Evolutionary conservation across 2,329 filamentous ascomycete genomes (phyloP).

Genomic region (Aspergillus latus): DNA sequence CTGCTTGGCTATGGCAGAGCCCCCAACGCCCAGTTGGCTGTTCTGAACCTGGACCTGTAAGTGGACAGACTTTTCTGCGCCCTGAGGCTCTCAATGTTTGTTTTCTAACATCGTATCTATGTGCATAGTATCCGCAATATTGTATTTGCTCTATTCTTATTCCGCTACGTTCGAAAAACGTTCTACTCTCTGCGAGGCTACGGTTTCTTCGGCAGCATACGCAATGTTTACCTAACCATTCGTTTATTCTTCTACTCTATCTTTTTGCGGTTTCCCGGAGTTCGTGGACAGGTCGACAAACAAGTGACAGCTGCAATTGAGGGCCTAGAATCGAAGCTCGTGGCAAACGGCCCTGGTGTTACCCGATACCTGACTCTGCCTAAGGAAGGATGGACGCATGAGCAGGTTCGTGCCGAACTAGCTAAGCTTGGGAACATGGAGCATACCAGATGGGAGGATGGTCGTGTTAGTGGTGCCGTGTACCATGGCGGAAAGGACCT

Average conservation of each 20-base stretch:
- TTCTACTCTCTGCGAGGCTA: conserved; percentile 87
- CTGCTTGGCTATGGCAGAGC: conserved; percentile 39
- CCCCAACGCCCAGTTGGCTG: conserved; percentile 34
- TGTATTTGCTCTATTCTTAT: conserved; percentile 82
- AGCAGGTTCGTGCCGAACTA: conserved; percentile 77
- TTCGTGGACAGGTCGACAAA: conserved; percentile 79
- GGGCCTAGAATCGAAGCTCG: conserved; percentile 80
- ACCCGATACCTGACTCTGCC: conserved; percentile 75
- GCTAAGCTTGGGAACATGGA: conserved; percentile 78
- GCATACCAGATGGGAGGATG: conserved; percentile 96
- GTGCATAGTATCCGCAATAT: conserved; percentile 72
- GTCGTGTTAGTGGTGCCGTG: conserved; percentile 88
- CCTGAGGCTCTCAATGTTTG: neutral
- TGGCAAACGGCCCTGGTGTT: conserved; percentile 68
- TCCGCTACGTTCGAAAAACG: conserved; percentile 76
- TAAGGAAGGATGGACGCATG: conserved; percentile 76
- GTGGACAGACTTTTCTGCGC: conserved; percentile 21
- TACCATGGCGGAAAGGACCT: conserved; percentile 89
- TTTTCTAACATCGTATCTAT: neutral
- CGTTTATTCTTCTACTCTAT: conserved; percentile 77
- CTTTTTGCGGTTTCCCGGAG: conserved; percentile 82
- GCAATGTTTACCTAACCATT: conserved; percentile 69
- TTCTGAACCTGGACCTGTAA: conserved; percentile 46
- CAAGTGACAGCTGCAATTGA: conserved; percentile 77
- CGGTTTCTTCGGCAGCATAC: conserved; percentile 75